These are phyloP conservation scores for Hyphodiscus sp. DNA, from an alignment of 2,329 filamentous ascomycete genomes.

Conservation along the genomic window DNA sequence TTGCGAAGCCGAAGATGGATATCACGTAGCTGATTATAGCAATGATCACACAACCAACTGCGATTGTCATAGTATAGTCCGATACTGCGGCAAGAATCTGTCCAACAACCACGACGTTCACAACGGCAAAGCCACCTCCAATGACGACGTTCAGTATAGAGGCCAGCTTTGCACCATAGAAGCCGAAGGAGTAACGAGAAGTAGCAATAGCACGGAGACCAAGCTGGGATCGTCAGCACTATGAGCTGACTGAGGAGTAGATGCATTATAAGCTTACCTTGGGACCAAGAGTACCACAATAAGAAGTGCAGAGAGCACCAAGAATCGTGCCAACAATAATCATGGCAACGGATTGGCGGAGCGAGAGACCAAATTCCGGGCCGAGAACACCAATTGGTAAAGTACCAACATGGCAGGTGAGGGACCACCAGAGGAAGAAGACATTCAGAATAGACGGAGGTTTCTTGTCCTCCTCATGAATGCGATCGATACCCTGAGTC, in stretches of 20 bases:
- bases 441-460: slow-evolving; percentile 36
- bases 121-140: slow-evolving; percentile 34
- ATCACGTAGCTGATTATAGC: slow-evolving; percentile 24
- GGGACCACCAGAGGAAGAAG: slow-evolving; percentile 39
- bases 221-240: slow-evolving; percentile 13
- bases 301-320: slow-evolving; percentile 35
- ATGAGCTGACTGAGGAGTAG: neutral
- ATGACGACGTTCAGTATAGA: slow-evolving; percentile 41
- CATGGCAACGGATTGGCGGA: slow-evolving; percentile 37
- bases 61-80: slow-evolving; percentile 35
- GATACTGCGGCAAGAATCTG: slow-evolving; percentile 28
- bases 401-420: slow-evolving; percentile 36
- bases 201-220: slow-evolving; percentile 38
- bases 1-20: slow-evolving; percentile 31
- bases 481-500: slow-evolving; percentile 41
- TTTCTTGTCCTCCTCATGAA: slow-evolving; percentile 37
- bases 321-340: slow-evolving; percentile 36
- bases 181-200: slow-evolving; percentile 42
- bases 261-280: slow-evolving; percentile 24
- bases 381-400: slow-evolving; percentile 39
- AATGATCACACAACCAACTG: slow-evolving; percentile 31
- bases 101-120: slow-evolving; percentile 42
- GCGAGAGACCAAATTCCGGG: slow-evolving; percentile 40
- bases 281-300: slow-evolving; percentile 36
- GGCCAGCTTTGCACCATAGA: slow-evolving; percentile 42